These are phyloP conservation scores for Xylaria flabelliformis DNA, from an alignment of 495 filamentous ascomycete species.

Conservation along the genomic window DNA sequence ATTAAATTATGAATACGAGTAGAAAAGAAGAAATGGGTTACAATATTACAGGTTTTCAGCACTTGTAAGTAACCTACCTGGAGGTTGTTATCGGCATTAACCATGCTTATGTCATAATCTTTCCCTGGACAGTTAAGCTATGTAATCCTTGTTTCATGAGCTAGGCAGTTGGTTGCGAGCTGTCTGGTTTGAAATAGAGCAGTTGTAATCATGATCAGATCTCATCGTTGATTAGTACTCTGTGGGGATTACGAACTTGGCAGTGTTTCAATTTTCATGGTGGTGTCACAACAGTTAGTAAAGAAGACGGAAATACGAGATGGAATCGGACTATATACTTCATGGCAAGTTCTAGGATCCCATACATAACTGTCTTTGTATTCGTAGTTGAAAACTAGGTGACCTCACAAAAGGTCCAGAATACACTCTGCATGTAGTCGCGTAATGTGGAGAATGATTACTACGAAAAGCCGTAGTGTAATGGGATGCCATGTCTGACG, in stretches of 20 bases:
- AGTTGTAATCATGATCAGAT: background rate
- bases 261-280: background rate
- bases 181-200: background rate
- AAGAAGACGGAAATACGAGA: background rate
- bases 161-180: background rate
- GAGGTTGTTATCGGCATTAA: background rate
- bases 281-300: background rate
- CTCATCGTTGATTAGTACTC: background rate
- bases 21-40: background rate
- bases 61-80: background rate
- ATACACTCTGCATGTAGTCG: constrained; percentile 12
- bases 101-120: background rate
- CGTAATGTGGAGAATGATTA: constrained; percentile 20
- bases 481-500: constrained; percentile 6
- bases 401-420: background rate
- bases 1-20: background rate
- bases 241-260: background rate
- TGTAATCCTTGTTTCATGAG: background rate
- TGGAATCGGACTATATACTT: background rate
- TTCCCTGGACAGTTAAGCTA: background rate
- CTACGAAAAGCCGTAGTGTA: constrained; percentile 20
- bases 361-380: background rate
- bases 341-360: background rate
- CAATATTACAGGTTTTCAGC: background rate
- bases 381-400: background rate